Percentiles rank a stretch among this genome's conserved stretches.
Conservation (phyloP, 2,329 filamentous ascomycete genomes). For the Rutstroemia sp. region DNA sequence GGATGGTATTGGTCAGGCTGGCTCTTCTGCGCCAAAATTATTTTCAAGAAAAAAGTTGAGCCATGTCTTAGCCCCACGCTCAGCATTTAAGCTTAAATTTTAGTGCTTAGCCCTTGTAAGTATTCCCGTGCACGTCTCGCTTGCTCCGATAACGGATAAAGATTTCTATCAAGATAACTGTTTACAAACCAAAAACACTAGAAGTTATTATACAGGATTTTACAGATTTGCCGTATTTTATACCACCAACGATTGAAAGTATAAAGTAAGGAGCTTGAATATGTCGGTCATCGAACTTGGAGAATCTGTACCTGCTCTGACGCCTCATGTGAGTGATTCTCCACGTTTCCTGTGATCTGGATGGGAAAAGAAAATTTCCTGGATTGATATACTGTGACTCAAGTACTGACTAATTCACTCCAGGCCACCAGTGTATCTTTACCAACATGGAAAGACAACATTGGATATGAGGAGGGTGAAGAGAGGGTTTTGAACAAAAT, state of each 20-base stretch:
- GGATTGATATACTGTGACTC: conserved; percentile 6
- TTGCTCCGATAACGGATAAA: conserved; percentile 14
- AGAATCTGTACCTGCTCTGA: conserved; percentile 30
- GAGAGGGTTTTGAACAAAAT: conserved; percentile 78
- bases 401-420: background rate
- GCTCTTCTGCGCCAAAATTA: background rate
- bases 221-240: background rate
- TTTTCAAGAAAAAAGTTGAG: conserved; percentile 4
- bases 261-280: background rate
- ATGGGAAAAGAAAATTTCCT: background rate
- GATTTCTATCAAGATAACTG: background rate
- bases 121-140: background rate
- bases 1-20: no score
- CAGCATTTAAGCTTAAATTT: conserved; percentile 12
- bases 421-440: conserved; percentile 94
- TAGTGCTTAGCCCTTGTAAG: background rate
- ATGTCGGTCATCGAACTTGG: conserved; percentile 30
- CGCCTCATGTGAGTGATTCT: conserved; percentile 28
- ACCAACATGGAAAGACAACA: conserved; percentile 84
- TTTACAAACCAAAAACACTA: background rate
- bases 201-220: background rate
- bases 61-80: background rate
- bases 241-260: background rate
- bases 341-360: background rate
- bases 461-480: conserved; percentile 91